A percentile compares a stretch with the other conserved stretches of the same genome.
Evolutionary conservation across 306 rosid genomes (phyloP).

Genomic region (Mucuna pruriens): DNA sequence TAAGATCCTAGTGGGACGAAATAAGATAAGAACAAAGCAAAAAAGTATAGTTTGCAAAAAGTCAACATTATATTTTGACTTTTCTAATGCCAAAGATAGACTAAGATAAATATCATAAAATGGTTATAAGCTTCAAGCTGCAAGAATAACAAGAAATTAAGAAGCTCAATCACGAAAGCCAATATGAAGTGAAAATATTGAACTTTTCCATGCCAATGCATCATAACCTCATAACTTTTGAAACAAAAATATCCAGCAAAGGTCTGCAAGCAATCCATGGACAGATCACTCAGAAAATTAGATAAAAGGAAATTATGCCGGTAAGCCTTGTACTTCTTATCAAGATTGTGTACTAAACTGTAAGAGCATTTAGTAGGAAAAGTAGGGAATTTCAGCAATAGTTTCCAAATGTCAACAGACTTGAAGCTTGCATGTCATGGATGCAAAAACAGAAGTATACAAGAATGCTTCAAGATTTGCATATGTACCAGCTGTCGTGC

Average conservation of each 20-base stretch:
- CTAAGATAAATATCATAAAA: not conserved
- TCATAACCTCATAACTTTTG: not conserved
- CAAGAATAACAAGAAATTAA: not conserved
- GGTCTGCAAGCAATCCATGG: not conserved
- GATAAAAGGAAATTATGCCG: not conserved
- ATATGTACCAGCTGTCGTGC: constrained; percentile 88
- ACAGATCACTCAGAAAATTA: constrained; percentile 4
- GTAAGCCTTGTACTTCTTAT: not conserved
- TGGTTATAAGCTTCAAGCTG: not conserved
- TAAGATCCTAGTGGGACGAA: not conserved
- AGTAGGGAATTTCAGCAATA: not conserved
- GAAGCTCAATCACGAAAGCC: not conserved
- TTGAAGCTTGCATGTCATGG: not conserved
- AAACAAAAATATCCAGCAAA: not conserved
- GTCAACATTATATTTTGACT: no score
- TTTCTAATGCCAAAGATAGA: not conserved
- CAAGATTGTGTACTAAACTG: not conserved
- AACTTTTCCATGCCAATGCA: constrained; percentile 8
- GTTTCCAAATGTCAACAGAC: constrained; percentile 29
- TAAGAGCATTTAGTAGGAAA: constrained; percentile 1
- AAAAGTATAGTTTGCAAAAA: no score
- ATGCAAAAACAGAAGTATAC: constrained; percentile 8
- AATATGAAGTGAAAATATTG: not conserved
- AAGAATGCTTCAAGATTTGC: constrained; percentile 37
- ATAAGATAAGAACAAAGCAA: not conserved